Evolutionary conservation across 257 asterid species (phyloP), one percentile per base, ranked within the genome.

Genomic region (Solanum tarijense): DNA sequence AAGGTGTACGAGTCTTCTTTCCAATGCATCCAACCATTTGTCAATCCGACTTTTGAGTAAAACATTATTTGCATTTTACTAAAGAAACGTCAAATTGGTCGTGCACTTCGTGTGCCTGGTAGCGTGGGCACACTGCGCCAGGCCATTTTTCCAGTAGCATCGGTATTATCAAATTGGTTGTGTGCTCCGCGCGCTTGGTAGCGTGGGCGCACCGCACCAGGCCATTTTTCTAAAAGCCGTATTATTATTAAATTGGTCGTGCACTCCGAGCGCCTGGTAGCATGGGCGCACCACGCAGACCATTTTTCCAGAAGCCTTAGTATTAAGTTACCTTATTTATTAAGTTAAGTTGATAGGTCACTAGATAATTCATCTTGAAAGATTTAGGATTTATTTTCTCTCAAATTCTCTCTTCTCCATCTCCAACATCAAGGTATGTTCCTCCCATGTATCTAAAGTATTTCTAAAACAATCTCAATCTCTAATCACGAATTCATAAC

Each of bases 161-260:
- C 10, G 0, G 4, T 52, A 52, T 52, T 52, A 52, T 52, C n/a
- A 52, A 52, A 52, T 52, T 52, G 62, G n/a, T 6, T 0, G 62
- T 52, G n/a, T 0, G 3, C 4, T 52, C 23, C 9, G 9, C 4
- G 10, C 10, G 4, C 62, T 52, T 52, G 62, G n/a, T 52, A 52
- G 62, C n/a, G 21, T 18, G n/a, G 62, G 62, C 0, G 62, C 10
- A 52, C 62, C 9, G 0, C n/a, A 18, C n/a, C n/a, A 52, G 0
- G 2, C 62, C 10, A 52, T 52, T 52, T 18, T 52, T 7, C n/a
- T 0, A 18, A 7, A 16, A 52, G 0, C 2, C 2, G 0, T 1
- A 6, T 6, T 52, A 0, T 18, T 52, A 52, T 52, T 6, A 48
- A 48, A 20, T 52, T 52, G 9, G 62, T 2, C 9, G 9, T 52